Percentiles rank a stretch among this genome's conserved stretches.
Evolutionary conservation across 176 grass and related monocot genomes (phyloP).

Genomic region (Areca catechu): DNA sequence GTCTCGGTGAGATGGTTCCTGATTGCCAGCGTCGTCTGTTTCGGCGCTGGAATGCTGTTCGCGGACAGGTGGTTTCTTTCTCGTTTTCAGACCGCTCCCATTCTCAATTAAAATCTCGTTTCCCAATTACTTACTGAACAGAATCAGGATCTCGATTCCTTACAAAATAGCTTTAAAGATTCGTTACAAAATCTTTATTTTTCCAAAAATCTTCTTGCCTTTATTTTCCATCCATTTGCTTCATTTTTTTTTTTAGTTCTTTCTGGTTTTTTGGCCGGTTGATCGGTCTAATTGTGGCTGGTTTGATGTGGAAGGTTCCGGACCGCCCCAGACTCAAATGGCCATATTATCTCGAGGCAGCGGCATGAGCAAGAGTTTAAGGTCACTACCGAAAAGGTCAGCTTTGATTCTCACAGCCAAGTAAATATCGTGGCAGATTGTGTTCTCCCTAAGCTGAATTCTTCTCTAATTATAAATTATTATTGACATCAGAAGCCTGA

Average conservation of each 20-base stretch:
- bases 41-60: conserved; percentile 69
- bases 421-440: no score
- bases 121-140: not conserved
- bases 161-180: no score
- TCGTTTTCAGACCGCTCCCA: no score
- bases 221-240: no score
- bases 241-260: not conserved
- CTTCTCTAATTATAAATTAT: not conserved
- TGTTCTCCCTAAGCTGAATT: not conserved
- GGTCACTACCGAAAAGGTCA: conserved; percentile 26
- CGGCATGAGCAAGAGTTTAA: conserved; percentile 21
- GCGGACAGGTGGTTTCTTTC: conserved; percentile 43
- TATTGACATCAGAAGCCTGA: conserved; percentile 60
- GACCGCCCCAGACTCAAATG: conserved; percentile 31
- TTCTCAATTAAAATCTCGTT: conserved; percentile 1
- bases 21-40: conserved; percentile 51
- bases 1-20: conserved; percentile 43
- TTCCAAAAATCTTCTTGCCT: no score
- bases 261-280: not conserved
- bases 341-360: conserved; percentile 15
- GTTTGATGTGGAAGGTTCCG: conserved; percentile 24
- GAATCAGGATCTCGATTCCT: no score
- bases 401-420: not conserved
- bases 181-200: no score
- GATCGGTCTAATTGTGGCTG: not conserved